Conservation (phyloP, 768 basidiomycete genomes). For the Termitomyces sp. region DNA sequence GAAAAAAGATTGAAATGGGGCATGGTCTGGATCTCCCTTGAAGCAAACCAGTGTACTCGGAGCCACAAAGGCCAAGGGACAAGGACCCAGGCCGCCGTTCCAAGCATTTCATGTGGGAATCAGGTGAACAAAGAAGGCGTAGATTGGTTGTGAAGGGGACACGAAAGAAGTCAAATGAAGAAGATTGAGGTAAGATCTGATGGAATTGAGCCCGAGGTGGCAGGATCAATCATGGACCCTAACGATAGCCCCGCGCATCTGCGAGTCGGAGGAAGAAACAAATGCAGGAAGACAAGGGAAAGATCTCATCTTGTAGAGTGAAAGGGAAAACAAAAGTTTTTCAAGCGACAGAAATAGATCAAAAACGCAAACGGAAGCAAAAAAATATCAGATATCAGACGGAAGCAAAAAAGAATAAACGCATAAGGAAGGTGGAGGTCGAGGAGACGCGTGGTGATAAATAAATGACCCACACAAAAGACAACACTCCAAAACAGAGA, state of each 20-base stretch:
- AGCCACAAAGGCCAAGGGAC: background rate
- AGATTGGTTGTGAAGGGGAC: background rate
- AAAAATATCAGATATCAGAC: background rate
- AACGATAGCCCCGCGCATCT: background rate
- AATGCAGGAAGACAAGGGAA: background rate
- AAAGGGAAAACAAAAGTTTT: background rate
- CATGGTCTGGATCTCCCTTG: background rate
- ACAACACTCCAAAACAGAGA: background rate
- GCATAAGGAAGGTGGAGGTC: background rate
- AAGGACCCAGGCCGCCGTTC: background rate
- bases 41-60: background rate
- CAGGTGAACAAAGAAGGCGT: background rate
- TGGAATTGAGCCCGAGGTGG: background rate
- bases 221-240: conserved; percentile 13
- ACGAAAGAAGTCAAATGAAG: background rate
- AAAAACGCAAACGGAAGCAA: background rate
- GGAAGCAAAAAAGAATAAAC: background rate
- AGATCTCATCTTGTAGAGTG: background rate
- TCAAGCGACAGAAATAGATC: background rate
- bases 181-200: background rate
- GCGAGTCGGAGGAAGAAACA: background rate
- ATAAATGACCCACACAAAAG: background rate
- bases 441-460: background rate
- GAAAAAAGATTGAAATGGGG: background rate
- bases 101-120: background rate